Base-by-base conservation (phyloP, 2,329 filamentous ascomycete species). In the Aureobasidium lini region DNA sequence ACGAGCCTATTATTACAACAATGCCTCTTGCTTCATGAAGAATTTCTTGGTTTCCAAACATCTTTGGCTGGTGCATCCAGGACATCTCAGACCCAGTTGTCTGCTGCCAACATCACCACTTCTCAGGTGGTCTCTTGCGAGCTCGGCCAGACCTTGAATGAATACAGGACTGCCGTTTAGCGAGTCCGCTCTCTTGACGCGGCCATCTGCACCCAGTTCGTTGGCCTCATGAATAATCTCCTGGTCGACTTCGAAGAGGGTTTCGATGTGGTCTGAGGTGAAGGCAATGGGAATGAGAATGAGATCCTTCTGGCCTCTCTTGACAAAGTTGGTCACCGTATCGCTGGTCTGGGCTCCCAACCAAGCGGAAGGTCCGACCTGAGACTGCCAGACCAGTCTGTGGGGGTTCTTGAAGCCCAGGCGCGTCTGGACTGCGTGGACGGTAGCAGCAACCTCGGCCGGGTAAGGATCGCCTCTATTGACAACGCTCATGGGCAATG, bases 241-340 rank as follows among this genome's bases (percentile, higher is more conserved):
- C 67, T 90, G 81, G 72, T 99, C 94, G 56, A 99, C 78, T 73
- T 99, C 94, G 71, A 87, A 97, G 0, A 99, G 79, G 0, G 94
- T 99, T 76, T 99, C 94, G 66, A 99, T 99, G 71, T 99, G 94
- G 69, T 99, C 94, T n/a, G 90, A 95, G 0, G 94, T 99, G 72
- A 99, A 99, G 6, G 94, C 94, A 64, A 99, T 95, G 0, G 94
- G 94, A 59, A 99, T 90, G 6, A 99, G 80, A 1, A 96, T 80
- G 58, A 99, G 80, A 70, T 99, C 91, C 59, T 87, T 95, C 69
- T 96, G 89, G 0, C 93, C 94, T 74, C 94, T 91, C 70, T 88
- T 84, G 65, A 97, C 85, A 70, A 96, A 95, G 62, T 90, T 82
- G 70, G 92, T 85, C 10, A 99, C 94, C 0, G 92, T 93, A 65